Base-by-base conservation (phyloP, 2,329 filamentous ascomycete genomes). In the Cordyceps farinosa region DNA sequence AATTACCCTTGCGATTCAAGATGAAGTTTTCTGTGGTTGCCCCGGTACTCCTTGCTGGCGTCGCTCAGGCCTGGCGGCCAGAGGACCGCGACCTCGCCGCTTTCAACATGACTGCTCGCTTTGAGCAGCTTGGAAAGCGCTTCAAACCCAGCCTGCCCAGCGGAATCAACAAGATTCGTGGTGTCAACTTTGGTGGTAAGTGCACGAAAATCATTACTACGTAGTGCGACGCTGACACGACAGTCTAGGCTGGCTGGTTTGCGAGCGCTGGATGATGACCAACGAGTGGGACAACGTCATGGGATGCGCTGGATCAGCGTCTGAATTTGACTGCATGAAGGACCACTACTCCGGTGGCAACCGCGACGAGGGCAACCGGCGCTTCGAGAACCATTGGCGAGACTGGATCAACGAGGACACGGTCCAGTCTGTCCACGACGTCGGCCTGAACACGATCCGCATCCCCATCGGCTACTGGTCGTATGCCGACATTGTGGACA, bases 401-500 rank as follows among this genome's bases (percentile, higher is more conserved):
- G 66, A 71, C 30, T 63, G 64, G 57, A 63, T 72, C 57, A 67
- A 67, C 60, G 62, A 65, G 15, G 63, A 56, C 32, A 70, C 69
- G 5, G 69, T 71, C 30, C 63, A 66, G 67, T 80, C 78, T 3
- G 69, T 79, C 57, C 69, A 75, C n/a, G 82, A 84, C 68, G 75
- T 85, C 60, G 81, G 81, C 0, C 69, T 84, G 45, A 84, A 85
- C 68, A 80, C 81, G 1, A 75, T 84, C 52, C 77, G 82, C 10
- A 80, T 85, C 27, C 82, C 82, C 0, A 75, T 84, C 3, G 83
- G 82, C 27, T 85, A 82, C 70, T 85, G 82, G 82, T 76, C 83
- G 42, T 72, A 79, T 38, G 78, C 82, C 65, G 75, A 75, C 48
- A 70, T 82, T 10, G 79, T 84, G n/a, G 75, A 80, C 64, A 67